Conservation (phyloP, 768 basidiomycete species). For the Trametes sanguinea region DNA sequence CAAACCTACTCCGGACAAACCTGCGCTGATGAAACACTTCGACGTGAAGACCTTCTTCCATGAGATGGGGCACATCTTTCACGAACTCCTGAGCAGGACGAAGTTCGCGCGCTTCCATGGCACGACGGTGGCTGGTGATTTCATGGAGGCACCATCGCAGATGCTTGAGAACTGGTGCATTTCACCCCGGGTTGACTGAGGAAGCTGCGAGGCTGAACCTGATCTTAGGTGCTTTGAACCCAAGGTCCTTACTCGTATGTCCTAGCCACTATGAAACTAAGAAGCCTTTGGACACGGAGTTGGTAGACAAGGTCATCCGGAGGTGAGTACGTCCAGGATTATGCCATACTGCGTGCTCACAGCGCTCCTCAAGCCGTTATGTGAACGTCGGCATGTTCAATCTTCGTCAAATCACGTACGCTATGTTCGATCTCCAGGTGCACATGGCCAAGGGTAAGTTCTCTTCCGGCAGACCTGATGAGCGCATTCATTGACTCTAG, state of each 20-base stretch:
- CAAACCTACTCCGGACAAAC: slow-evolving; percentile 76
- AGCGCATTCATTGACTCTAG: background rate
- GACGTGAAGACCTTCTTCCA: slow-evolving; percentile 93
- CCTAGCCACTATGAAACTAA: slow-evolving; percentile 77
- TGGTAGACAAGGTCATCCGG: slow-evolving; percentile 79
- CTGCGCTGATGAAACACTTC: slow-evolving; percentile 81
- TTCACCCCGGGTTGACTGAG: background rate
- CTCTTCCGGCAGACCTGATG: too few relatives aligned
- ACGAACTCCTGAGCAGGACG: slow-evolving; percentile 63
- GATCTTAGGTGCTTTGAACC: slow-evolving; percentile 74
- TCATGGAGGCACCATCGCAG: slow-evolving; percentile 88
- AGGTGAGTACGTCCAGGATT: slow-evolving; percentile 45
- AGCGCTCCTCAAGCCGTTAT: slow-evolving; percentile 44
- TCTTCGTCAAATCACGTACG: slow-evolving; percentile 83
- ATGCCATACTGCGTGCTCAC: too few relatives aligned
- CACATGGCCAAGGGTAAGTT: slow-evolving; percentile 64
- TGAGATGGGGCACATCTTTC: slow-evolving; percentile 68
- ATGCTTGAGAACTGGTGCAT: slow-evolving; percentile 88
- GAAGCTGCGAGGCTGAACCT: background rate
- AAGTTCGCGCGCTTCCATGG: slow-evolving; percentile 83
- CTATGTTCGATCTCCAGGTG: slow-evolving; percentile 72
- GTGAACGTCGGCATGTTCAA: slow-evolving; percentile 83
- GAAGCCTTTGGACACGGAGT: slow-evolving; percentile 69
- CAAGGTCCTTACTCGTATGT: slow-evolving; percentile 73
- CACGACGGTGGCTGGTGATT: slow-evolving; percentile 58